Base-by-base conservation (phyloP, 805 yeast genomes). In the Candida yuanshanica region DNA sequence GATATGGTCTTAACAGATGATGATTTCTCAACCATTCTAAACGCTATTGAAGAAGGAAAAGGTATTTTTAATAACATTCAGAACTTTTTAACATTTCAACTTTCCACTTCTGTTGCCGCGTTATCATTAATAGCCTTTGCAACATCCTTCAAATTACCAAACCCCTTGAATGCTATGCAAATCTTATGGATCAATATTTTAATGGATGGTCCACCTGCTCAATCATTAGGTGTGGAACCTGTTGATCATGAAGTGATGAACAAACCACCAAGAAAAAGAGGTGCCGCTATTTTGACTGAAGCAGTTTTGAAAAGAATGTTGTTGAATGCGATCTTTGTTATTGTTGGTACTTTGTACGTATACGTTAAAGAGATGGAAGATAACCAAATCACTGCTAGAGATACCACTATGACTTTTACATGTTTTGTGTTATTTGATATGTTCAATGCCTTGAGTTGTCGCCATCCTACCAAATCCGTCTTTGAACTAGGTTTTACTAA, bases 121-220 rank as follows among this genome's bases (percentile, higher is more conserved):
- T 72, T 91, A 41, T 81, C 95, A 0, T 70, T 91, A 52, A 81
- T 93, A 56, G 96, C 96, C 1, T 68, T 90, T 49, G 74, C 96
- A 2, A 91, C 98, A 1, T 66, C 90, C 42, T 81, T 90, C 57
- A 86, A 86, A 44, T 71, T 91, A 45, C 96, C 96, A 38, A 90
- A 88, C 53, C 99, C 99, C 10, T 73, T 91, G 53, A 91, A 91
- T 59, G 96, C 99, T 22, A 91, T 91, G 99, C 98, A 93, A 69
- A 93, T 91, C 53, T 69, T 91, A 55, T 91, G 98, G 97, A 91
- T 91, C 60, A 91, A 91, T 61, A 93, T 91, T 48, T 72, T 91
- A 43, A 91, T 91, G 99, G 99, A 91, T 66, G 99, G 99, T 1
- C 99, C 99, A 10, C 99, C 99, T 4, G 98, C 98, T 2, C 99